A percentile compares a stretch with the other conserved stretches of the same genome.
Conservation (phyloP, 352 stramenopile genomes). For the Phytophthora tubulina region DNA sequence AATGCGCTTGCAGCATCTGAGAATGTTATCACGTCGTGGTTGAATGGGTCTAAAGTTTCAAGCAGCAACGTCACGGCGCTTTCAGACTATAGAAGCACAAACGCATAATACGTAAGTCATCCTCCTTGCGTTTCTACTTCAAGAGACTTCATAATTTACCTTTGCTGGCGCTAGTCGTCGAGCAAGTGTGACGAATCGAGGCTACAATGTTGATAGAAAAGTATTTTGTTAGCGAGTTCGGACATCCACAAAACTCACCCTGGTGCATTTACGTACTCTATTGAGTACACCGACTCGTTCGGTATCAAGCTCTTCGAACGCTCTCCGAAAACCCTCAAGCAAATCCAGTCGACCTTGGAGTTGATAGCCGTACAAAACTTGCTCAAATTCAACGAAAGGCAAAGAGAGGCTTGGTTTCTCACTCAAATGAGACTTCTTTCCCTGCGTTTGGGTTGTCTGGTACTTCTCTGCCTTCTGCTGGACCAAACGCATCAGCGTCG, state of each 20-base stretch:
- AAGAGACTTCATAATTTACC: slow-evolving; percentile 21
- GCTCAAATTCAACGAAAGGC: slow-evolving; percentile 70
- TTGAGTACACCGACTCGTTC: slow-evolving; percentile 72
- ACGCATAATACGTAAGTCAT: neutral
- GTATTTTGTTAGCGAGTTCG: slow-evolving; percentile 2
- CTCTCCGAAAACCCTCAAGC: slow-evolving; percentile 60
- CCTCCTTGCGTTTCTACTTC: neutral
- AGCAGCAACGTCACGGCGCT: slow-evolving; percentile 54
- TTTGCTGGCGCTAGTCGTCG: slow-evolving; percentile 51
- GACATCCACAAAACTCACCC: neutral
- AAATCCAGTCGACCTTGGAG: slow-evolving; percentile 70
- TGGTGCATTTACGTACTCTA: slow-evolving; percentile 30
- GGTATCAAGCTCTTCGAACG: slow-evolving; percentile 60
- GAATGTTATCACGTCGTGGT: slow-evolving; percentile 83
- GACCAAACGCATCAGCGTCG: slow-evolving; percentile 55
- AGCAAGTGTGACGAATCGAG: slow-evolving; percentile 49
- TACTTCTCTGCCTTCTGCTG: slow-evolving; percentile 53
- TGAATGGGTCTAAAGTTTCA: slow-evolving; percentile 66
- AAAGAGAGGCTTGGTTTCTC: slow-evolving; percentile 39
- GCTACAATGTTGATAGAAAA: slow-evolving; percentile 21
- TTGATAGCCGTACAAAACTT: slow-evolving; percentile 80
- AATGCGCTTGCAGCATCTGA: slow-evolving; percentile 61
- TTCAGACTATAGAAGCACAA: slow-evolving; percentile 38
- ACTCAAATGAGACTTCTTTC: slow-evolving; percentile 16
- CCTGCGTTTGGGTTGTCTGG: slow-evolving; percentile 25